Percentiles rank a stretch among this genome's conserved stretches.
Conservation (phyloP, 257 asterid species). For the Parsonsia alboflavescens region DNA sequence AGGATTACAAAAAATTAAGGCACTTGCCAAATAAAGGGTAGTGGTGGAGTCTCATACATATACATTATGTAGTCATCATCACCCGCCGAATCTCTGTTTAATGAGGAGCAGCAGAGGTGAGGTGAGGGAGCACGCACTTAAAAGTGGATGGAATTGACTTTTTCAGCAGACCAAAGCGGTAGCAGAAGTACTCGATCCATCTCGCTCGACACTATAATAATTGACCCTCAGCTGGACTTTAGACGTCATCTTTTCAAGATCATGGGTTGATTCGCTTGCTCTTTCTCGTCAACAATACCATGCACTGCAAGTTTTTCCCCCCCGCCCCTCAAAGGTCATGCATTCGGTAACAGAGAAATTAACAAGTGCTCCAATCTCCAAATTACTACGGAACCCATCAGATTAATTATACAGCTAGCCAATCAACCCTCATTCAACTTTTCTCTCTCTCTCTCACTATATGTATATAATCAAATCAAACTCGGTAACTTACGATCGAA, state of each 20-base stretch:
- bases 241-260: constrained; percentile 29
- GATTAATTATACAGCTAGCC: too few relatives aligned
- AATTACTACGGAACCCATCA: not conserved
- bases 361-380: not conserved
- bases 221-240: constrained; percentile 9
- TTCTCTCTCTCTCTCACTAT: too few relatives aligned
- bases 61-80: not conserved
- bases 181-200: not conserved
- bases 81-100: not conserved
- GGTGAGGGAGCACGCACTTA: not conserved
- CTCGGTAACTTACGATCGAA: too few relatives aligned
- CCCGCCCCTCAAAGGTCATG: constrained; percentile 28
- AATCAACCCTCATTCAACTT: too few relatives aligned
- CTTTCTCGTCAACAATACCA: constrained; percentile 12
- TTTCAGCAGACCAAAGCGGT: constrained; percentile 1
- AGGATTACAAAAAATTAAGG: too few relatives aligned
- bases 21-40: too few relatives aligned
- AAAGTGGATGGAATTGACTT: constrained; percentile 17
- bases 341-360: constrained; percentile 21
- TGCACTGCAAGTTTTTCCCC: constrained; percentile 7
- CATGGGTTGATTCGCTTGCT: constrained; percentile 23
- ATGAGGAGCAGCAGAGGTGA: not conserved
- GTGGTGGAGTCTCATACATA: too few relatives aligned
- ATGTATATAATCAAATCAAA: too few relatives aligned
- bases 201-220: constrained; percentile 6